Evolutionary conservation across 768 basidiomycete genomes (phyloP).

Genomic region (Leccinum fibrillosum): DNA sequence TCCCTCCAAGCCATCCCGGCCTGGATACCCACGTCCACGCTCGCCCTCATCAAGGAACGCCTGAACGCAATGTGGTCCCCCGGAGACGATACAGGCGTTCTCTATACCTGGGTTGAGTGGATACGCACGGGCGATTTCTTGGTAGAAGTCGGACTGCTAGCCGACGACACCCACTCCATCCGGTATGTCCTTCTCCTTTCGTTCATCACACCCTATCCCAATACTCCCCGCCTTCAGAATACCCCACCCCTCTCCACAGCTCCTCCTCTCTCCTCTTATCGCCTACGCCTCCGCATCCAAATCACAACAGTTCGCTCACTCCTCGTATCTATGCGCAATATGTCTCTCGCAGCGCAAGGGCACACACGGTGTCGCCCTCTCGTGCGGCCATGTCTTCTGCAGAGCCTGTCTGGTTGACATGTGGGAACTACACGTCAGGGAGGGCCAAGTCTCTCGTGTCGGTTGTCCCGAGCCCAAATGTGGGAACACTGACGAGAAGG

Average conservation of each 20-base stretch:
- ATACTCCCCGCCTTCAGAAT: constrained; percentile 26
- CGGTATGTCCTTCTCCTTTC: constrained; percentile 33
- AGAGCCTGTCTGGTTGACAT: constrained; percentile 75
- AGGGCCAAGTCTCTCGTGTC: constrained; percentile 74
- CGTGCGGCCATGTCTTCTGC: constrained; percentile 81
- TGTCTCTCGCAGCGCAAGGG: constrained; percentile 77
- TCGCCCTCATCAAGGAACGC: constrained; percentile 34
- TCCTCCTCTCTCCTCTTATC: constrained; percentile 47
- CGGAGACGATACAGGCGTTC: constrained; percentile 47
- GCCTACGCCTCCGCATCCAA: constrained; percentile 47
- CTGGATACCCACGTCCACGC: constrained; percentile 48
- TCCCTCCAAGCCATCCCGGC: constrained; percentile 54
- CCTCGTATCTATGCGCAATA: constrained; percentile 70
- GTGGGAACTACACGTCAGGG: constrained; percentile 77
- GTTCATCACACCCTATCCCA: constrained; percentile 8
- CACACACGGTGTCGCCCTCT: constrained; percentile 63
- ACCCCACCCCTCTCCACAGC: constrained; percentile 52
- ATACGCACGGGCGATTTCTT: constrained; percentile 68
- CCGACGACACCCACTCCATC: constrained; percentile 31
- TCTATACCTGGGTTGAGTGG: constrained; percentile 73
- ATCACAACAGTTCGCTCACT: constrained; percentile 54
- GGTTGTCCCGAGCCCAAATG: constrained; percentile 81
- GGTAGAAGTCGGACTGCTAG: constrained; percentile 38
- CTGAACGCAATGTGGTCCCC: constrained; percentile 56
- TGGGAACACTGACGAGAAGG: constrained; percentile 47